Percentiles rank a stretch among this genome's conserved stretches.
These are phyloP conservation scores for Debaryomyces fabryi DNA, from an alignment of 1,139 yeast species.

Conservation along the genomic window DNA sequence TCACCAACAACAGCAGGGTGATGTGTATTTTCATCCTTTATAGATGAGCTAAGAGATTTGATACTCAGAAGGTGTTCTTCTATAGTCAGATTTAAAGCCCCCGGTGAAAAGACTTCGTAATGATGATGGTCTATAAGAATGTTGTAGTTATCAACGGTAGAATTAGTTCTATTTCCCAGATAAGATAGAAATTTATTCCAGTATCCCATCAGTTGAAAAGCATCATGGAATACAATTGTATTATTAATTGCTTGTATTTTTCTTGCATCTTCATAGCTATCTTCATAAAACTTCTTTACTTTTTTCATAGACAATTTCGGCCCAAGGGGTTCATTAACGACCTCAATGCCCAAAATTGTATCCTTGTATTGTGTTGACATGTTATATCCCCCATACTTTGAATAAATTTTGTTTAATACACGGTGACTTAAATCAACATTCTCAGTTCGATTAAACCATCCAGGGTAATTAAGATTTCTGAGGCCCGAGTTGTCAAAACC, in stretches of 20 bases:
- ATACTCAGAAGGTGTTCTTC: constrained; percentile 43
- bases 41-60: constrained; percentile 36
- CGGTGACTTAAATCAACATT: constrained; percentile 46
- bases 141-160: constrained; percentile 31
- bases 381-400: constrained; percentile 44
- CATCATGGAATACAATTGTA: constrained; percentile 62
- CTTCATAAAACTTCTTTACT: constrained; percentile 43
- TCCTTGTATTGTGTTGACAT: constrained; percentile 40
- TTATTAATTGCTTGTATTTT: constrained; percentile 36
- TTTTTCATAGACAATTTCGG: constrained; percentile 39
- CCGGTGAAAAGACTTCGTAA: constrained; percentile 57
- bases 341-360: constrained; percentile 60
- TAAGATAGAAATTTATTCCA: constrained; percentile 52
- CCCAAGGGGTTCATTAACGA: constrained; percentile 68
- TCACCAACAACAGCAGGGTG: constrained; percentile 64
- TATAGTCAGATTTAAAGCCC: constrained; percentile 39
- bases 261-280: constrained; percentile 44
- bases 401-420: constrained; percentile 46
- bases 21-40: constrained; percentile 35
- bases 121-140: constrained; percentile 67
- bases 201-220: constrained; percentile 51
- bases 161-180: constrained; percentile 13
- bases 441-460: constrained; percentile 51
- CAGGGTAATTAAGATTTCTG: constrained; percentile 47
- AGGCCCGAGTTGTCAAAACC: constrained; percentile 73